Evolutionary conservation across 805 yeast genomes (phyloP), one percentile per base, ranked within the genome.

Genomic region (Starmerella vaccinii): DNA sequence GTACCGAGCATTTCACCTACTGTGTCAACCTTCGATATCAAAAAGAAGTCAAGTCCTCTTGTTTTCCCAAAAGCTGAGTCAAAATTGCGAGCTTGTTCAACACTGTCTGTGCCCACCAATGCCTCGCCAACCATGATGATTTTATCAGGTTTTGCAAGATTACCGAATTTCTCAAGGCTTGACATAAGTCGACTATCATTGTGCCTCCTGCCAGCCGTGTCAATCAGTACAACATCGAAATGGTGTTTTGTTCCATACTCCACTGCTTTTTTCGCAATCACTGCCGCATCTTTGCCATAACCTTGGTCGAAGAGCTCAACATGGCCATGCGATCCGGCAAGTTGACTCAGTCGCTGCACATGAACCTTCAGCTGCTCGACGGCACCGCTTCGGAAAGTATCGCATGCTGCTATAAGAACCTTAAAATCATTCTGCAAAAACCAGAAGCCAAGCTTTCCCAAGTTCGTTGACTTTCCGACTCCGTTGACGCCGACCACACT

Each of bases 111-210:
- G 16, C 98, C 98, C 1, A 90, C 97, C 34, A 90, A 71, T 0
- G 98, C 98, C 67, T 90, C 98, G 38, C 97, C 97, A 18, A 90
- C 98, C 97, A 92, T 92, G 63, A 90, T 89, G 61, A 90, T 90
- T 65, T 86, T 90, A 68, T 90, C 92, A 0, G 97, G 98, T 46
- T 86, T 76, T 2, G 97, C 97, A 46, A 94, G 89, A 61, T 84
- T 87, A 16, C 97, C 97, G 66, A 90, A 90, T 50, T 90, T 86
- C 59, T 88, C 94, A 57, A 90, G 70, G 7, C 97, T 95, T 0
- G 96, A 90, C 98, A 90, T 90, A 55, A 90, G 73, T 51, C 90
- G 81, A 16, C 92, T 83, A 65, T 92, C 97, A 58, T 90, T 87
- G 63, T 92, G 98, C 50, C 97, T 80, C 70, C 98, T 78, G 40